These are phyloP conservation scores for Fraxinus americana DNA, from an alignment of 257 asterid species.

Conservation along the genomic window DNA sequence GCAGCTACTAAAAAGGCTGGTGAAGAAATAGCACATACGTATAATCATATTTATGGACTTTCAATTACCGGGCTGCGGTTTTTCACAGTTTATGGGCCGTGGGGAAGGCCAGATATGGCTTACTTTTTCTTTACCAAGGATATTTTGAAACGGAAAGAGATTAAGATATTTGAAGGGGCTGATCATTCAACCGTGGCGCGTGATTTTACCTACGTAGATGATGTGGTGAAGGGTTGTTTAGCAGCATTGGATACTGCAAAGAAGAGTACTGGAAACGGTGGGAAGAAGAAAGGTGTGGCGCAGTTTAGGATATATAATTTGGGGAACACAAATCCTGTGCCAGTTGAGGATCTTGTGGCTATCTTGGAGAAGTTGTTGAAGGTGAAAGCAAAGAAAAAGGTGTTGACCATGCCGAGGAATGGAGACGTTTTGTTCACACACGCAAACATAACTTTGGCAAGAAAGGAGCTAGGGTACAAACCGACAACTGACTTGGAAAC, in stretches of 20 bases:
- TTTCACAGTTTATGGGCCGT: slow-evolving; percentile 87
- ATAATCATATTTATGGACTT: slow-evolving; percentile 78
- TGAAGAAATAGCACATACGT: slow-evolving; percentile 79
- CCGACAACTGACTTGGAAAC: slow-evolving; percentile 64
- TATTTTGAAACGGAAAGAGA: slow-evolving; percentile 69
- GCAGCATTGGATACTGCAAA: slow-evolving; percentile 64
- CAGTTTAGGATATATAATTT: slow-evolving; percentile 65
- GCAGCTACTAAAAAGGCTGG: slow-evolving; percentile 94
- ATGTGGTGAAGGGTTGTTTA: slow-evolving; percentile 78
- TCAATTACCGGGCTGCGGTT: slow-evolving; percentile 74
- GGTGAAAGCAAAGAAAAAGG: slow-evolving; percentile 61
- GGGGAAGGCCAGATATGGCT: slow-evolving; percentile 96
- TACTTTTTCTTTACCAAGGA: slow-evolving; percentile 79
- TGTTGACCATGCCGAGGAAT: slow-evolving; percentile 62
- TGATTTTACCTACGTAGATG: slow-evolving; percentile 83
- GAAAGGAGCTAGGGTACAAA: slow-evolving; percentile 65
- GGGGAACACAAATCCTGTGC: slow-evolving; percentile 72
- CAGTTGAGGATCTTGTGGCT: slow-evolving; percentile 62
- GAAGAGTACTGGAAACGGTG: slow-evolving; percentile 76
- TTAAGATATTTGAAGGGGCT: slow-evolving; percentile 64
- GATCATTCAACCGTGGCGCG: slow-evolving; percentile 73
- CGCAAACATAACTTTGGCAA: slow-evolving; percentile 69
- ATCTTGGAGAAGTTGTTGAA: slow-evolving; percentile 71
- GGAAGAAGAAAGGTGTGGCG: slow-evolving; percentile 59
- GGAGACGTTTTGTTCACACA: slow-evolving; percentile 76